phyloP scores from a whole-genome alignment of 2,329 filamentous ascomycete genomes.

The Curvularia lunata region DNA sequence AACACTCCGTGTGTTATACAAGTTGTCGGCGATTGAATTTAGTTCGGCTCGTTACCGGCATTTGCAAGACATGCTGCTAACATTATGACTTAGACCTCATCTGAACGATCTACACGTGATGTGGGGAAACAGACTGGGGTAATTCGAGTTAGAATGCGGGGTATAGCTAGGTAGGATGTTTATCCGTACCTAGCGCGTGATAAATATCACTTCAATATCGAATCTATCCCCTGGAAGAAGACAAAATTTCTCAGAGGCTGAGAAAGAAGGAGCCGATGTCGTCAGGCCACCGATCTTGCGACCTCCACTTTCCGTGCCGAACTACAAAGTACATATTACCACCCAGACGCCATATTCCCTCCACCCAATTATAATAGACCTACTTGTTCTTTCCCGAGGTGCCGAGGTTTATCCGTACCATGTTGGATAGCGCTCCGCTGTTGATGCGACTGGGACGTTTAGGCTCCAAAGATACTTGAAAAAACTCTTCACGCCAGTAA shows the following conservation, averaged over 20 bases:
- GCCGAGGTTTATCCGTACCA: background rate
- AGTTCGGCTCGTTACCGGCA: background rate
- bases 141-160: background rate
- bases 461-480: background rate
- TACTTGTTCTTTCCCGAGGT: no score
- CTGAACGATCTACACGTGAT: background rate
- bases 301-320: background rate
- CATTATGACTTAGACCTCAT: background rate
- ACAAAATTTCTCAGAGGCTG: background rate
- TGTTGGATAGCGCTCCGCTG: background rate
- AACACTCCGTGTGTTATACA: background rate
- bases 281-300: background rate
- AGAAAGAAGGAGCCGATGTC: background rate
- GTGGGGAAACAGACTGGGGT: background rate
- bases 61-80: background rate
- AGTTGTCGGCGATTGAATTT: slow-evolving; percentile 4
- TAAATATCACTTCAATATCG: background rate
- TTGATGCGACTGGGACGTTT: background rate
- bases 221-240: background rate
- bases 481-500: no score
- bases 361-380: no score
- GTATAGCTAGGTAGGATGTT: background rate
- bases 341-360: background rate
- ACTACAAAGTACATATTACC: no score
- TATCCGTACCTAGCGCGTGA: background rate